Conservation (phyloP, 345 rosid species). For the Eucalyptus pauciflora region DNA sequence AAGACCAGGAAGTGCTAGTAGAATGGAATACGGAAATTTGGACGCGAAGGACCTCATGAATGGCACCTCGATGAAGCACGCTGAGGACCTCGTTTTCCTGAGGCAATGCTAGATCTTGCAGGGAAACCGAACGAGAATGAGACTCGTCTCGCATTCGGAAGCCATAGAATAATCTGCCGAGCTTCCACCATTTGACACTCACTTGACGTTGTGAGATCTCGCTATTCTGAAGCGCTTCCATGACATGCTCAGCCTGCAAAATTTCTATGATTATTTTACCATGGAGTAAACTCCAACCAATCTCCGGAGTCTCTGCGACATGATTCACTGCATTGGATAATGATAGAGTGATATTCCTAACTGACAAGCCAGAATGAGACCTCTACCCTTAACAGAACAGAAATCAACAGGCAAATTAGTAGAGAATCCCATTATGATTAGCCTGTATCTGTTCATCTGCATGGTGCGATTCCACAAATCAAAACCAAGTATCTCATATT, state of each 20-base stretch:
- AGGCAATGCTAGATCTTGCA: constrained; percentile 26
- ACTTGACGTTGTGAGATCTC: constrained; percentile 39
- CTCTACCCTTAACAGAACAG: not conserved
- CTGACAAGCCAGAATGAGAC: not conserved
- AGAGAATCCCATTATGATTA: not conserved
- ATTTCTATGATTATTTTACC: constrained; percentile 18
- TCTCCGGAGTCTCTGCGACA: not conserved
- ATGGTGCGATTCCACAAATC: not conserved
- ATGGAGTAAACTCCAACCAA: constrained; percentile 9
- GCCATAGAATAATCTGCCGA: constrained; percentile 40
- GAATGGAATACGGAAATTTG: constrained; percentile 29
- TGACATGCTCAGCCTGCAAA: constrained; percentile 23
- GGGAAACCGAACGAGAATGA: constrained; percentile 27
- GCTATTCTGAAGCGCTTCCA: constrained; percentile 24
- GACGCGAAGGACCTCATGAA: constrained; percentile 56
- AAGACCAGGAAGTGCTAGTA: constrained; percentile 14
- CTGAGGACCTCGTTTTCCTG: constrained; percentile 36
- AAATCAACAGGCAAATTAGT: not conserved
- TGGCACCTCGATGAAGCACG: constrained; percentile 53
- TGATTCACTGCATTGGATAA: constrained; percentile 19
- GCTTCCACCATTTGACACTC: constrained; percentile 62
- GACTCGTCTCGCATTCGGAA: constrained; percentile 62
- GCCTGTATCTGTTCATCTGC: not conserved
- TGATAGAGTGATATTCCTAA: not conserved
- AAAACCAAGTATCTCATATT: not conserved